These are phyloP conservation scores for Climacium dendroides DNA, from an alignment of 225 moss, liverwort and hornwort genomes.

Conservation along the genomic window DNA sequence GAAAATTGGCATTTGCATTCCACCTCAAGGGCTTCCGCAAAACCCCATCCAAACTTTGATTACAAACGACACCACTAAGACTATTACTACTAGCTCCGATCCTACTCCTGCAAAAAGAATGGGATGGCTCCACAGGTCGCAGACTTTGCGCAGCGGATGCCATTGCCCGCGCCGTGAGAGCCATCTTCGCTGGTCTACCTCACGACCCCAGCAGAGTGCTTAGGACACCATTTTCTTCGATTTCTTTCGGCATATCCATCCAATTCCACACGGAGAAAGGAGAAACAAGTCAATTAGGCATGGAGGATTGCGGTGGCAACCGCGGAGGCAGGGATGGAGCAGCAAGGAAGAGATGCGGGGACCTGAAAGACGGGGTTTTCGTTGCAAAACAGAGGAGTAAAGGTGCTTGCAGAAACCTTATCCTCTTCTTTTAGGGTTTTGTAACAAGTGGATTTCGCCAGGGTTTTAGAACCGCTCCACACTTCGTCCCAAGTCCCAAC, in stretches of 20 bases:
- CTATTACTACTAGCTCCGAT: background rate
- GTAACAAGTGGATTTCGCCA: background rate
- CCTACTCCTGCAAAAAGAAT: background rate
- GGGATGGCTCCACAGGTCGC: background rate
- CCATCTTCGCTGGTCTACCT: background rate
- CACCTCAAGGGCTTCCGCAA: background rate
- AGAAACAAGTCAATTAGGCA: background rate
- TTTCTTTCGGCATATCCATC: background rate
- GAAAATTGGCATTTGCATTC: slow-evolving; percentile 1
- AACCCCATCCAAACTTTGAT: background rate
- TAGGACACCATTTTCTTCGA: background rate
- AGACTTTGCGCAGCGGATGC: background rate
- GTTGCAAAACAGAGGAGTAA: background rate
- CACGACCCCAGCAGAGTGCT: background rate
- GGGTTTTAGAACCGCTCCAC: background rate
- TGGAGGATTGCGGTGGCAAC: background rate
- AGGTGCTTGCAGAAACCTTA: background rate
- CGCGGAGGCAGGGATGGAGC: background rate
- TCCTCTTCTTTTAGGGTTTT: background rate
- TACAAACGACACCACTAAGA: background rate
- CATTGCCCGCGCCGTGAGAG: background rate
- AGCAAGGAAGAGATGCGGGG: background rate
- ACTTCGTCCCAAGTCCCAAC: background rate
- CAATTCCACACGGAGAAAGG: background rate
- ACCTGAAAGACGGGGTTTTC: background rate